These are phyloP conservation scores for Selenicereus undatus DNA, from an alignment of 148 eudicot species.

Conservation along the genomic window DNA sequence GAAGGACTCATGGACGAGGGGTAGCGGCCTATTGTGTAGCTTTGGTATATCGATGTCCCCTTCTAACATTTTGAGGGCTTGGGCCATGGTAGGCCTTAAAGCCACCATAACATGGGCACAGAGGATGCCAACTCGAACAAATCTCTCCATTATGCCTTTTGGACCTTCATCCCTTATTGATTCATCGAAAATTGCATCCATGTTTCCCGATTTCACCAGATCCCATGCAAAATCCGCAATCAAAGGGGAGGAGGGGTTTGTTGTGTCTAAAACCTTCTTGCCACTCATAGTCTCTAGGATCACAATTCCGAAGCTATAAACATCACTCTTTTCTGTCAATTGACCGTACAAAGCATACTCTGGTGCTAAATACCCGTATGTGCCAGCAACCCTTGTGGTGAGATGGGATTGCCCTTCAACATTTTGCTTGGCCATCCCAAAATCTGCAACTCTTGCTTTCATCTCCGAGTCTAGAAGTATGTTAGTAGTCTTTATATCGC, in stretches of 20 bases:
- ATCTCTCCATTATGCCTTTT: conserved; percentile 56
- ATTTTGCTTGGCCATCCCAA: conserved; percentile 62
- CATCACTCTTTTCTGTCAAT: conserved; percentile 62
- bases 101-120: conserved; percentile 85
- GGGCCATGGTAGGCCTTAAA: conserved; percentile 61
- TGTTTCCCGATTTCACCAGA: conserved; percentile 41
- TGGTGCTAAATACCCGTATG: conserved; percentile 67
- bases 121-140: conserved; percentile 56
- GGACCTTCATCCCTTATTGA: conserved; percentile 43
- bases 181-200: conserved; percentile 36
- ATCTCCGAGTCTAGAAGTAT: conserved; percentile 53
- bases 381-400: conserved; percentile 66
- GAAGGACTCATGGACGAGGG: conserved; percentile 53
- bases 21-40: conserved; percentile 50
- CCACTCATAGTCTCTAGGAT: conserved; percentile 59
- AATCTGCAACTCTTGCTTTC: conserved; percentile 65
- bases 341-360: conserved; percentile 72
- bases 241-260: conserved; percentile 31
- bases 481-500: conserved; percentile 69
- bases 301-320: conserved; percentile 65
- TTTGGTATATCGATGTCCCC: conserved; percentile 64
- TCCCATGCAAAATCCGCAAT: conserved; percentile 64
- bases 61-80: conserved; percentile 68
- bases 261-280: conserved; percentile 48
- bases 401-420: conserved; percentile 57